phyloP scores from a whole-genome alignment of 352 stramenopile genomes.

The Globisporangium acanthophoron region DNA sequence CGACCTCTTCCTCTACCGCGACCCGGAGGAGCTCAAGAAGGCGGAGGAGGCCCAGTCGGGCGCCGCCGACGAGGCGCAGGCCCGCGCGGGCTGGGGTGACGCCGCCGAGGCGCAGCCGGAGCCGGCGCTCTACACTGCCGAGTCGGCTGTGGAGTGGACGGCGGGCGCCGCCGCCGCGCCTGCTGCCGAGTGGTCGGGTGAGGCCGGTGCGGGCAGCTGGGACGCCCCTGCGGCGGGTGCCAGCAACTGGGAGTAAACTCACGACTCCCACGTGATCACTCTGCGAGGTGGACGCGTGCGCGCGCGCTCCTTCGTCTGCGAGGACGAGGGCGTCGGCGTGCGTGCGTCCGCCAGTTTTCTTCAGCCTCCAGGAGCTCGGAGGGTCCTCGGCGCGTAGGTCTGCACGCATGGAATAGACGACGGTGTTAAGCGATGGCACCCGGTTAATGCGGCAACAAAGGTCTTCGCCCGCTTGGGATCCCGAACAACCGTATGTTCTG shows the following conservation, averaged over 20 bases:
- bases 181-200: conserved; percentile 76
- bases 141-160: conserved; percentile 61
- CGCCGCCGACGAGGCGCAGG: conserved; percentile 69
- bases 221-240: conserved; percentile 36
- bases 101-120: conserved; percentile 43
- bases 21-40: conserved; percentile 99
- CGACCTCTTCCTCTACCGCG: conserved; percentile 99
- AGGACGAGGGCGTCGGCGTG: neutral
- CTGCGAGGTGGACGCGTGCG: conserved; percentile 8
- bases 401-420: conserved; percentile 88
- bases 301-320: conserved; percentile 3
- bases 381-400: conserved; percentile 7
- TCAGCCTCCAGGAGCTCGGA: conserved; percentile 6
- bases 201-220: conserved; percentile 50
- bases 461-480: conserved; percentile 14
- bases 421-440: conserved; percentile 91
- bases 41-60: conserved; percentile 94
- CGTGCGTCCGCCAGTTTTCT: conserved; percentile 3
- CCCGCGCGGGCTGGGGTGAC: conserved; percentile 71
- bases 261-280: conserved; percentile 11
- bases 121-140: conserved; percentile 47
- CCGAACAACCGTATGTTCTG: neutral
- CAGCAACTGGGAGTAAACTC: conserved; percentile 77
- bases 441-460: conserved; percentile 84
- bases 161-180: conserved; percentile 18